A percentile compares a stretch with the other conserved stretches of the same genome.
These are phyloP conservation scores for Fusarium duplospermum DNA, from an alignment of 2,329 filamentous ascomycete genomes.

Conservation along the genomic window DNA sequence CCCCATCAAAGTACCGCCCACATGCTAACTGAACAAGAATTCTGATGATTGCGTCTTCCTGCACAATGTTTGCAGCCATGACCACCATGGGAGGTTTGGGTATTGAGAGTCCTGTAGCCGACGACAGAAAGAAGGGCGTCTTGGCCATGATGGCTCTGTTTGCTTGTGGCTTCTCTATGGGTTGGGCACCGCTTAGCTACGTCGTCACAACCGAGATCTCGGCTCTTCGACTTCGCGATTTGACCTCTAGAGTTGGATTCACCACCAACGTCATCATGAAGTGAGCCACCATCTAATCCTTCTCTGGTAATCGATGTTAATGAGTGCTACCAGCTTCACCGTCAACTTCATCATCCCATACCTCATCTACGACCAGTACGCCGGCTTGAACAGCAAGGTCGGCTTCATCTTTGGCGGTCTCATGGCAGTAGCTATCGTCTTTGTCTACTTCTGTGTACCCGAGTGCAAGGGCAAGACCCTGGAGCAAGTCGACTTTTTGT, in stretches of 20 bases:
- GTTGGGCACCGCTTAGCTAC: slow-evolving; percentile 24
- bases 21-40: neutral
- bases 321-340: slow-evolving; percentile 4
- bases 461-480: slow-evolving; percentile 36
- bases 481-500: slow-evolving; percentile 37
- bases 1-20: fast-evolving
- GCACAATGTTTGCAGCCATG: slow-evolving; percentile 37
- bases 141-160: slow-evolving; percentile 43
- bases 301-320: neutral
- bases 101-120: slow-evolving; percentile 13
- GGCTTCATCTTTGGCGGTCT: slow-evolving; percentile 38
- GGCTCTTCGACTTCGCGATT: slow-evolving; percentile 27
- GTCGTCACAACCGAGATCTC: slow-evolving; percentile 38
- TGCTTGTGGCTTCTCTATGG: slow-evolving; percentile 18
- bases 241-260: slow-evolving; percentile 24
- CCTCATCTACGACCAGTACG: slow-evolving; percentile 34
- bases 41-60: slow-evolving; percentile 25
- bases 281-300: neutral
- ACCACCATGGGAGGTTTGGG: slow-evolving; percentile 42
- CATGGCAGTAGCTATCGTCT: neutral
- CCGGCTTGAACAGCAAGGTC: slow-evolving; percentile 30
- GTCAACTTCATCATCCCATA: slow-evolving; percentile 40
- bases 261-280: slow-evolving; percentile 33
- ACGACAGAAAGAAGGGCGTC: slow-evolving; percentile 37
- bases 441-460: slow-evolving; percentile 32